Percentiles rank a stretch among this genome's conserved stretches.
phyloP scores from a whole-genome alignment of 2,329 filamentous ascomycete species.

The Talaromyces rugulosus region DNA sequence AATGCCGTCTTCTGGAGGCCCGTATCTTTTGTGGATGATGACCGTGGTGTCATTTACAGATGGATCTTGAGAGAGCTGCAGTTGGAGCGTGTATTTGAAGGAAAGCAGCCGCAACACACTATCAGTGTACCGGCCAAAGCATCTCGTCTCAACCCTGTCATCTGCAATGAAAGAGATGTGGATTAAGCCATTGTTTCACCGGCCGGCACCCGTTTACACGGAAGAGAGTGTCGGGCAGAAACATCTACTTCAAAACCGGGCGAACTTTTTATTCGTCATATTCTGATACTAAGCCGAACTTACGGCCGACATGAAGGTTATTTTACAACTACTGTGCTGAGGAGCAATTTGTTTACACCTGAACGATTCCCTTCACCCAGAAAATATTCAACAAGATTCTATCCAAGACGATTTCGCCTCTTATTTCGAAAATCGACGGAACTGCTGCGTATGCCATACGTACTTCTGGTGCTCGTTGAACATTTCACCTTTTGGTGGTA shows the following conservation, averaged over 20 bases:
- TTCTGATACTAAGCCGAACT: background rate
- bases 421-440: background rate
- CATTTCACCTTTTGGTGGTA: background rate
- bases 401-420: background rate
- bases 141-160: background rate
- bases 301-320: background rate
- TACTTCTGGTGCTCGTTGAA: background rate
- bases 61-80: constrained; percentile 11
- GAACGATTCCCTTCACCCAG: background rate
- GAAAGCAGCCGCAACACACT: background rate
- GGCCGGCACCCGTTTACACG: background rate
- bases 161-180: constrained; percentile 8
- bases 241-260: background rate
- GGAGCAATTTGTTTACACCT: too few species aligned
- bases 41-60: constrained; percentile 9
- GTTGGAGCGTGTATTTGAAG: constrained; percentile 2
- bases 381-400: background rate
- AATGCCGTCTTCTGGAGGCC: constrained; percentile 12
- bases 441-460: background rate
- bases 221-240: background rate
- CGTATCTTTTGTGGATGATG: constrained; percentile 1
- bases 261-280: background rate
- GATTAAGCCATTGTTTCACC: background rate
- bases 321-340: too few species aligned
- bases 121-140: background rate